These are phyloP conservation scores for Neofusicoccum ribis DNA, from an alignment of 2,329 filamentous ascomycete species.

Conservation along the genomic window DNA sequence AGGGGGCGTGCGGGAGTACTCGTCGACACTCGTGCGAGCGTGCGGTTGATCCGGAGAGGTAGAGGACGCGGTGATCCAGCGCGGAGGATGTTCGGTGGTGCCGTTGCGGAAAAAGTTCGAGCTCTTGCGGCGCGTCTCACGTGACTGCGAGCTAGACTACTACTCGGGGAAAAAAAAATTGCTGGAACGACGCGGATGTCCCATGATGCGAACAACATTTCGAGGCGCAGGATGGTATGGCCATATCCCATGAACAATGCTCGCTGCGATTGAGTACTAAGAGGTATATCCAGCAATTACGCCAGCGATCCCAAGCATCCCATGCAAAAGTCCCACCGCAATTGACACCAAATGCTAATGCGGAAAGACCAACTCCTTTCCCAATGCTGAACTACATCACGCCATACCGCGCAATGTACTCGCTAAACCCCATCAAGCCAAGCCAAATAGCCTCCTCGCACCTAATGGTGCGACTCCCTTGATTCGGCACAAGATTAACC, in stretches of 20 bases:
- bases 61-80: not conserved
- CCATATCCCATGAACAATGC: not conserved
- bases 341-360: not conserved
- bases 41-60: not conserved
- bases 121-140: not conserved
- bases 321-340: not conserved
- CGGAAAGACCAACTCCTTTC: not conserved
- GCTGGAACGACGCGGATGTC: not conserved
- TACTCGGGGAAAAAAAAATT: not conserved
- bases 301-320: slow-evolving; percentile 1
- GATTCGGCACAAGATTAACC: slow-evolving; percentile 77
- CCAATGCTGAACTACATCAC: not conserved
- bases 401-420: slow-evolving; percentile 26
- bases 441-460: slow-evolving; percentile 84
- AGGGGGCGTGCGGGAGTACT: not conserved
- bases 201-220: no score
- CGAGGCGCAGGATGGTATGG: no score
- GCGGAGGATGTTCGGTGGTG: slow-evolving; percentile 3
- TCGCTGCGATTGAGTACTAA: not conserved
- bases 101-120: not conserved
- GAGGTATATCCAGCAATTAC: slow-evolving; percentile 4
- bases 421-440: slow-evolving; percentile 66
- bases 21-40: no score
- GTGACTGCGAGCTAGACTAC: no score
- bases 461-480: slow-evolving; percentile 78